Conservation (phyloP, 176 grass and related monocot species). For the Triticum turgidum region DNA sequence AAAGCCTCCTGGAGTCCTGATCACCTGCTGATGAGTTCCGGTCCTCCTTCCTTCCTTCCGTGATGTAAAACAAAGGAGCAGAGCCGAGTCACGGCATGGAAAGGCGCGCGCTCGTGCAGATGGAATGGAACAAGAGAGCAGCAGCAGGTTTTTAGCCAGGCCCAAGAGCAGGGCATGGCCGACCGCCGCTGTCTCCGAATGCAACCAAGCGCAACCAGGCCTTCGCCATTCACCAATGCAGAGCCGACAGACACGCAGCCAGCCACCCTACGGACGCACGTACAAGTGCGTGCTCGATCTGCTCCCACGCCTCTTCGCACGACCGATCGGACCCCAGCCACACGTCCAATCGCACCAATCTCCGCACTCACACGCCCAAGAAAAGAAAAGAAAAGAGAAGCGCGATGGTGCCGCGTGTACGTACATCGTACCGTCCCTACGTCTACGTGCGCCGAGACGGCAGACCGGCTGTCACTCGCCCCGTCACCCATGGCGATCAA, state of each 20-base stretch:
- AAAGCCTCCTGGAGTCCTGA: neutral
- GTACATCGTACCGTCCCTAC: neutral
- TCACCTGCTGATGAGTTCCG: neutral
- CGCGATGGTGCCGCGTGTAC: neutral
- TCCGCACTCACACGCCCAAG: neutral
- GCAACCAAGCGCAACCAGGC: neutral
- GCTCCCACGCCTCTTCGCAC: neutral
- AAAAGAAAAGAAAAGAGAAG: neutral
- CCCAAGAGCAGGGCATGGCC: neutral
- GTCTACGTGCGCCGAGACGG: neutral
- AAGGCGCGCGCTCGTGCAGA: neutral
- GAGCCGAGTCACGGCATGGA: neutral
- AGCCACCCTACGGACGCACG: neutral
- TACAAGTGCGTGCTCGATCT: neutral
- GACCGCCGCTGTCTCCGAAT: neutral
- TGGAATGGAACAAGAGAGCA: neutral
- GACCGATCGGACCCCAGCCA: neutral
- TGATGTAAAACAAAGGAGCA: conserved; percentile 25
- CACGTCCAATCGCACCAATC: neutral
- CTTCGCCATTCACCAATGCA: neutral
- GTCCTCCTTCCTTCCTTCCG: neutral
- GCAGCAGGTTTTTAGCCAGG: neutral
- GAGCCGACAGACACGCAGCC: neutral
- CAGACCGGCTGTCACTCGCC: neutral
- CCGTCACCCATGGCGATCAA: neutral